Base-by-base conservation (phyloP, 768 basidiomycete species). In the Lactifluus echinatus region DNA sequence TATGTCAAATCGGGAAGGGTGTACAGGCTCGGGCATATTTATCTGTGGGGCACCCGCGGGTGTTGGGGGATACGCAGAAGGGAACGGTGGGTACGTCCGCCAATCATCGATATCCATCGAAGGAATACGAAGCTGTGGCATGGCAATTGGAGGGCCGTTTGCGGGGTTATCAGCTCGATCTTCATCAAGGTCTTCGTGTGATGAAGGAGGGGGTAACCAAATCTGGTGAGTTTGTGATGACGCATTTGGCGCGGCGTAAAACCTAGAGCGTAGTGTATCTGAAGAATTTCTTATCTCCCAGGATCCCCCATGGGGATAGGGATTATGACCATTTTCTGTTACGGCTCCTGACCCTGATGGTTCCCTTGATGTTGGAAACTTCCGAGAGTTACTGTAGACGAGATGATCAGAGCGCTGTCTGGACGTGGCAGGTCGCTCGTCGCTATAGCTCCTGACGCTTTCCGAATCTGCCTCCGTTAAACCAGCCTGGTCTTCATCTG, bases 21-120 rank as follows among this genome's bases (percentile, higher is more conserved):
- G 73, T 64, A 53, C 40, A 29, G 55, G 59, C 42, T 53, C 55
- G 5, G 60, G 52, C 52, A 57, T 56, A 14, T 42, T 40, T 29
- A 61, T 23, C 12, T 53, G 55, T 26, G 74, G 68, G 17, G 69
- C 68, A 21, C 72, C 71, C n/a, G 81, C 63, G 11, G 85, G 86
- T 14, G 84, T 87, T 0, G 84, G 75, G 8, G 86, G 87, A 64
- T 89, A 89, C 33, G 87, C 87, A 4, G 87, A 81, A 29, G 87
- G 87, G 51, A 88, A 84, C 17, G 83, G 74, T 12, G 86, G 86
- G 63, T 88, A 89, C 66, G 79, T 73, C 55, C 84, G 72, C 85
- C 85, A 89, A 61, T 89, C 85, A 39, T 85, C 40, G 29, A 58
- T 55, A 26, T 33, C 31, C 28, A 55, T 39, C 8, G 57, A 42